Evolutionary conservation across 2,329 filamentous ascomycete genomes (phyloP), one percentile per base, ranked within the genome.

Genomic region (Talaromyces albobiverticillius): DNA sequence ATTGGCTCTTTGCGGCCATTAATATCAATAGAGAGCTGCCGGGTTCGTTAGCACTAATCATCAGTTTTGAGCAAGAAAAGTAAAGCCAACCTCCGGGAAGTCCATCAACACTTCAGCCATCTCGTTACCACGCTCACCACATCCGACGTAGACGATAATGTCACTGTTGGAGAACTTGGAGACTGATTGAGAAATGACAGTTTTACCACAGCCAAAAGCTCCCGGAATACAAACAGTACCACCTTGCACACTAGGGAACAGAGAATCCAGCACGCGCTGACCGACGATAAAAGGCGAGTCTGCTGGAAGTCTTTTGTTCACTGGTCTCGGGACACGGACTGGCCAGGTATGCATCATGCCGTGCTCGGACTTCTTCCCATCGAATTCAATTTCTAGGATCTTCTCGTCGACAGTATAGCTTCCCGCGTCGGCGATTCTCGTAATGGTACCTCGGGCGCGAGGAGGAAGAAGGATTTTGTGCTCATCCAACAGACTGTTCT

Each of bases 161-260:
- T 99, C 94, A 73, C 89, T 94, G 85, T 99, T 99, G 69, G 94
- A 99, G 81, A 99, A 99, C 78, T 99, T 99, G 75, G 94, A 99
- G 60, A 99, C 88, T 57, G 90, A 95, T 78, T 99, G 94, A 68
- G 87, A 92, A 76, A 99, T 99, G 79, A 99, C 94, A 67, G 94
- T 99, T 86, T 99, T 99, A 70, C 94, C 94, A 69, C 94, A 99
- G 61, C 94, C 94, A 72, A 99, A 99, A 76, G 94, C 94, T 71
- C 94, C 94, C 23, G 94, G 94, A 69, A 99, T 99, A 70, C 93
- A 95, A 62, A 97, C 91, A 42, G 94, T 99, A 71, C 94, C 94
- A 73, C 94, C 94, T 78, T 95, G 91, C 9, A 99, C 94, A 79
- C 88, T 88, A 51, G 94, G 94, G 80, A 96, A 99, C 45, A 99